Conservation (phyloP, 768 basidiomycete species). For the Obba rivulosa region DNA sequence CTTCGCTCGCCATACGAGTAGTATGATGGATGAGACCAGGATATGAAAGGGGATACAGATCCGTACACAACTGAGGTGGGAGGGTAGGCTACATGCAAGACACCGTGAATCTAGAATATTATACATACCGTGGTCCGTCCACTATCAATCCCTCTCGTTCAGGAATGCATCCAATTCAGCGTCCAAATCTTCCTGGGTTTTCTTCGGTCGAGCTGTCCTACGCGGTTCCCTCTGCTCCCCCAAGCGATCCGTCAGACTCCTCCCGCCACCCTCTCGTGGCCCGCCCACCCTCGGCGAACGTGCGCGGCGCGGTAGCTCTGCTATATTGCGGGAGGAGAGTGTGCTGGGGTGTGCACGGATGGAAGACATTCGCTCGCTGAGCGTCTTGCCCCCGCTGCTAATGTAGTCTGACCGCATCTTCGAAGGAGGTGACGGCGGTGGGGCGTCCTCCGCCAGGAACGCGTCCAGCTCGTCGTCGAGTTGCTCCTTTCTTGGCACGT, state of each 20-base stretch:
- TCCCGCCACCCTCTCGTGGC: slow-evolving; percentile 17
- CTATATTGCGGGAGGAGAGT: slow-evolving; percentile 41
- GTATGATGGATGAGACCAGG: no score
- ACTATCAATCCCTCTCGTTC: slow-evolving; percentile 38
- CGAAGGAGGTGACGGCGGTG: slow-evolving; percentile 46
- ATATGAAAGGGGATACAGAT: no score
- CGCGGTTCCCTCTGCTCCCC: slow-evolving; percentile 19
- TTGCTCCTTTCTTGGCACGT: slow-evolving; percentile 31
- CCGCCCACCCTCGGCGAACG: slow-evolving; percentile 18
- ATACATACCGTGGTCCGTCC: no score
- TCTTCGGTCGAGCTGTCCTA: slow-evolving; percentile 37
- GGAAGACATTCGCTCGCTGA: slow-evolving; percentile 51
- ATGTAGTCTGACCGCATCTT: slow-evolving; percentile 69
- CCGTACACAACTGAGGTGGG: no score
- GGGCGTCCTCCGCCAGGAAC: slow-evolving; percentile 46
- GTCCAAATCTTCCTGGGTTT: slow-evolving; percentile 74
- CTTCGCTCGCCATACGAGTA: no score
- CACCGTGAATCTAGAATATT: no score
- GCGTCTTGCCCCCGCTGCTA: slow-evolving; percentile 41
- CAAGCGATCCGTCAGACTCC: slow-evolving; percentile 4
- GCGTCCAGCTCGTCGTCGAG: slow-evolving; percentile 68
- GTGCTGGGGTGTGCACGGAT: slow-evolving; percentile 35
- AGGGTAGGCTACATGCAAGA: no score
- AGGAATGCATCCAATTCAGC: slow-evolving; percentile 80
- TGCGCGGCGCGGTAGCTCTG: slow-evolving; percentile 39